Base-by-base conservation (phyloP, 148 eudicot species). In the Rheum nobile region DNA sequence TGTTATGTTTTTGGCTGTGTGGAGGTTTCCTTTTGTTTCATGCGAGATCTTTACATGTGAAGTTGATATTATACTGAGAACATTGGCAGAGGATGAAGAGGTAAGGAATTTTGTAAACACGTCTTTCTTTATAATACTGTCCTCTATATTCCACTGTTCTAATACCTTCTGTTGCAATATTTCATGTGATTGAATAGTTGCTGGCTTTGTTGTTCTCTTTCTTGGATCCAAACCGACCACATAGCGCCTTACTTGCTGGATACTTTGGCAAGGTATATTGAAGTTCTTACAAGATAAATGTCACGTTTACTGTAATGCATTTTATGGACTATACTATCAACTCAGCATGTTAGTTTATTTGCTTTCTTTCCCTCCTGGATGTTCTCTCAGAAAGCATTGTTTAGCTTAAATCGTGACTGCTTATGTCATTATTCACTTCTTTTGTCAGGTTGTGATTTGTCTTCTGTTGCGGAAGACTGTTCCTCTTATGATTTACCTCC, bases 1-100 rank as follows among this genome's bases (percentile, higher is more conserved):
- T 79, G 42, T 32, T 61, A 78, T 59, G 9, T 63, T 70, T 38
- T 28, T 77, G 43, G 50, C 19, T 71, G 14, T 50, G 17, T 72
- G 76, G 52, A 94, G 98, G 89, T 89, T 91, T 80, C 98, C 98
- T 77, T 91, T 94, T 71, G 78, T 94, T 82, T 84, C 97, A 59
- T 94, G 97, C 82, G 98, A 94, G 81, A 91, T 94, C 65, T 87
- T 94, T 72, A 91, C 95, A 26, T 93, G 98, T 87, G 98, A 93
- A 82, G 98, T 93, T 79, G 98, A 93, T 87, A 84, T 89, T 67
- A 89, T 93, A 74, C 92, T 93, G 68, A 91, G 85, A 79, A 88
- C 97, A 55, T 83, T 93, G 86, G 90, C 91, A 48, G 98, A 93
- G 83, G 97, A 93, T 74, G 98, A 93, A 78, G 95, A 89, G 95